Evolutionary conservation across 2,329 filamentous ascomycete species (phyloP).

Genomic region (Metarhizium anisopliae): DNA sequence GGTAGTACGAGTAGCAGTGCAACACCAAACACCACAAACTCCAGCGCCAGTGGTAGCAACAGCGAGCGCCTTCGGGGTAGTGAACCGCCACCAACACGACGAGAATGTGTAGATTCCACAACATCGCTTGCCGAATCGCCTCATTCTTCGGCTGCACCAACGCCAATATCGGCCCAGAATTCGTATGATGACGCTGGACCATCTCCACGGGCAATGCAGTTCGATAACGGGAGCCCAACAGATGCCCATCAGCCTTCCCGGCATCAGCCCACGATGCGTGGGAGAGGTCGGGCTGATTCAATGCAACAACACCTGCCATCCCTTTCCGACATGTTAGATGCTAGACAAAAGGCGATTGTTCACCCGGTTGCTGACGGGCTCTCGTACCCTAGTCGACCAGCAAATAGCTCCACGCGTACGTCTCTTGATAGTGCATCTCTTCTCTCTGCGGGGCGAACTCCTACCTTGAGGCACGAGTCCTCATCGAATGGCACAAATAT

Average conservation of each 20-base stretch:
- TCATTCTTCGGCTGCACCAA: conserved; percentile 29
- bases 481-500: conserved; percentile 34
- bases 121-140: conserved; percentile 37
- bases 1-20: conserved; percentile 32
- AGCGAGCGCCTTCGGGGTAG: conserved; percentile 39
- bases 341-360: conserved; percentile 14
- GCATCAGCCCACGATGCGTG: conserved; percentile 19
- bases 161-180: conserved; percentile 24
- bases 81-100: conserved; percentile 36
- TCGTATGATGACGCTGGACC: conserved; percentile 33
- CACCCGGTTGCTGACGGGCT: conserved; percentile 9
- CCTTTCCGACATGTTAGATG: conserved; percentile 39
- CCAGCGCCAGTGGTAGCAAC: conserved; percentile 37
- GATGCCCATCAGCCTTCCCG: conserved; percentile 17
- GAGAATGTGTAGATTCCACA: conserved; percentile 39
- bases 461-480: conserved; percentile 35
- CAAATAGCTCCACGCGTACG: conserved; percentile 10
- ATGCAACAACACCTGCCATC: conserved; percentile 33
- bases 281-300: conserved; percentile 12
- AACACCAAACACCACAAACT: conserved; percentile 25
- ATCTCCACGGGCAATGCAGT: conserved; percentile 31
- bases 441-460: conserved; percentile 19
- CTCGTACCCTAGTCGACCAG: background rate
- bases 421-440: conserved; percentile 18
- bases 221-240: conserved; percentile 23